Percentiles rank a stretch among this genome's conserved stretches.
phyloP scores from a whole-genome alignment of 2,329 filamentous ascomycete genomes.

The Stenocarpella maydis region DNA sequence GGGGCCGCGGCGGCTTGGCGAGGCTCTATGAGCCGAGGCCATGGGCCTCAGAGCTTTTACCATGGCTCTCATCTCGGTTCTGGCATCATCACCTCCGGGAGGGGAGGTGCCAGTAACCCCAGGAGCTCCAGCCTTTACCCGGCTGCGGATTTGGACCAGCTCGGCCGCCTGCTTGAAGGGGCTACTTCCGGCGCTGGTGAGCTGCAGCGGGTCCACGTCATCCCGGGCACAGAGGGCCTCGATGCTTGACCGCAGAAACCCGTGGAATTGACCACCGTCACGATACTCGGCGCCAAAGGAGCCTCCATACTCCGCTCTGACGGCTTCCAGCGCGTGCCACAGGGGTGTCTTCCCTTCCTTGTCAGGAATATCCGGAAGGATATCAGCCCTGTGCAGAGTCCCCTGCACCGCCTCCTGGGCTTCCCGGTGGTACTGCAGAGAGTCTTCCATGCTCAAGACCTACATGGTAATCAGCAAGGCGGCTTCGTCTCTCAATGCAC shows the following conservation, averaged over 20 bases:
- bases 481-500: no score
- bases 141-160: not conserved
- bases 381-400: not conserved
- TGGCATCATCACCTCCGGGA: not conserved
- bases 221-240: not conserved
- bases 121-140: not conserved
- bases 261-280: not conserved
- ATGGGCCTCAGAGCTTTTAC: not conserved
- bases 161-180: not conserved
- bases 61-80: not conserved
- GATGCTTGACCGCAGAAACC: not conserved
- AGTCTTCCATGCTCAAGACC: not conserved
- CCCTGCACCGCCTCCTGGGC: not conserved
- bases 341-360: not conserved
- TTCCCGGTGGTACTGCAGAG: not conserved
- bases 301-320: not conserved
- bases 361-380: not conserved
- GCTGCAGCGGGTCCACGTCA: not conserved
- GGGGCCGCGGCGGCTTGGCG: no score
- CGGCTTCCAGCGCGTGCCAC: not conserved
- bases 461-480: not conserved
- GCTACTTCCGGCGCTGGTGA: not conserved
- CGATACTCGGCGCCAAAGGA: not conserved
- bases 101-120: not conserved
- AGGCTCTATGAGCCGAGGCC: not conserved